Base-by-base conservation (phyloP, 1,284 basidiomycete species). In the Ustilago nuda region DNA sequence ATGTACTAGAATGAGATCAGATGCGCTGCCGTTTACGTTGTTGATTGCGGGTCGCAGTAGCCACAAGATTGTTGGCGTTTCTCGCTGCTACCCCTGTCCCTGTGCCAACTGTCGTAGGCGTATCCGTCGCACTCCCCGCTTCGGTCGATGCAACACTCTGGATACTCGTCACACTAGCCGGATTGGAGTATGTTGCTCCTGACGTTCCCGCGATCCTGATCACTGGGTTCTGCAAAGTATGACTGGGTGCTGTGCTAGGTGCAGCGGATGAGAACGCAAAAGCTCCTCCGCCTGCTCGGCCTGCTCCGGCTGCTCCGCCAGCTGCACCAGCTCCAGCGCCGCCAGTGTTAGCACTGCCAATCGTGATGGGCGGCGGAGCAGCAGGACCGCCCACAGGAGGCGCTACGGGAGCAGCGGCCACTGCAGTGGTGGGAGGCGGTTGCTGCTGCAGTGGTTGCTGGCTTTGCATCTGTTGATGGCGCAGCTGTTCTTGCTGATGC, bases 11-110 rank as follows among this genome's bases (percentile, higher is more conserved):
- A n/a, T 35, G 11, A 59, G 8, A 3, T 43, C n/a, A 72, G 33
- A 68, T 71, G 45, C 68, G 69, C 30, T 76, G 73, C 15, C 73
- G 68, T 27, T 76, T 76, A 13, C 73, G 61, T 30, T 76, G 73
- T 35, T 76, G 68, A 32, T 76, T 76, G 15, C 73, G 53, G 3
- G 68, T 72, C 1, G 73, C 73, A 0, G 68, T 76, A 8, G 73
- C 73, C 1, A 76, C 68, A 2, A 75, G 51, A 15, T 61, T 72
- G 32, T 35, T 53, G 4, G 30, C 56, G 4, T 55, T 46, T 17
- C 23, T 46, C 9, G 37, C 8, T 13, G 56, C 35, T 2, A 2
- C 36, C 15, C 37, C n/a, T 15, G 11, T n/a, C 9, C 33, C 36
- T 3, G 33, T 43, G n/a, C 23, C 32, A 8, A 50, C 43, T 6